phyloP scores from a whole-genome alignment of 2,329 filamentous ascomycete species.

The Fusarium subglutinans region DNA sequence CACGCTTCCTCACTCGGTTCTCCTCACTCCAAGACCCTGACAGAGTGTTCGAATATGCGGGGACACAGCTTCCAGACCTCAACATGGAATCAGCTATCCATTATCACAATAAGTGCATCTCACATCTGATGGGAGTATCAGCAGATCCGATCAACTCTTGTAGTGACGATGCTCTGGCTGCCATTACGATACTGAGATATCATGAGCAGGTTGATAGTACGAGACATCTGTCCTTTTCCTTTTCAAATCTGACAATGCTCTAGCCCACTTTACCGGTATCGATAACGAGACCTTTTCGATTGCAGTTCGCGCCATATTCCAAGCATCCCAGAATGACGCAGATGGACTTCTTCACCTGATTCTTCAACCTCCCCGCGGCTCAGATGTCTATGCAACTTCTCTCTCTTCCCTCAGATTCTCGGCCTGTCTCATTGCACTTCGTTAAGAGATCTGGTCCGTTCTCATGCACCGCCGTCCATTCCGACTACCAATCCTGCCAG shows the following conservation, averaged over 20 bases:
- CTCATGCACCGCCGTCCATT: background rate
- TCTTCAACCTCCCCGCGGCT: background rate
- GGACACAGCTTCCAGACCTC: accelerated
- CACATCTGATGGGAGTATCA: accelerated
- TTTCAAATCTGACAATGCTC: background rate
- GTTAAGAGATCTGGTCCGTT: accelerated
- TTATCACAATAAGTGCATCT: background rate
- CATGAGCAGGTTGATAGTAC: background rate
- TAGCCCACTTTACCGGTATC: background rate
- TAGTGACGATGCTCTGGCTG: background rate
- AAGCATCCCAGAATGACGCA: background rate
- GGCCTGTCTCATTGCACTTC: accelerated
- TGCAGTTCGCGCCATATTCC: background rate
- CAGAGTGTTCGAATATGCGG: accelerated
- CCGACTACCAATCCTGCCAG: accelerated
- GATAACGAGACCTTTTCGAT: background rate
- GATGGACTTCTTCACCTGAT: background rate
- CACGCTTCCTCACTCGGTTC: background rate
- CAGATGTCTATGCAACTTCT: background rate
- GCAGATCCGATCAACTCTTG: background rate
- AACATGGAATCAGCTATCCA: background rate
- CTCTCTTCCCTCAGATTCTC: background rate
- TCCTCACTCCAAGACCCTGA: accelerated
- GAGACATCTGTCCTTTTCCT: accelerated
- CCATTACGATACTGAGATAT: background rate